Evolutionary conservation across 192 early-diverging fungal genomes (phyloP), one percentile per base, ranked within the genome.

Genomic region (Backusella tuberculispora): DNA sequence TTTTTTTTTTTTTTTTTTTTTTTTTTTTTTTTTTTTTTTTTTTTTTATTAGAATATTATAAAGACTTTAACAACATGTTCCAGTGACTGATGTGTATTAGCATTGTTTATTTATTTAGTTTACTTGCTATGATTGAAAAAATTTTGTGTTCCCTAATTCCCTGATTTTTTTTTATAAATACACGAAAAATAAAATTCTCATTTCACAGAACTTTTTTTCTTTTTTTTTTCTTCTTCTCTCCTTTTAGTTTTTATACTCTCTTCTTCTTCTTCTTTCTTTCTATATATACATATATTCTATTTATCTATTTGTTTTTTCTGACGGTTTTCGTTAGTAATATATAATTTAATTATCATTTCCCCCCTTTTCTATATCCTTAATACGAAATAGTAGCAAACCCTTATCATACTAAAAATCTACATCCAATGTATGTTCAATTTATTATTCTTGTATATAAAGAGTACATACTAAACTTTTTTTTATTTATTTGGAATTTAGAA

Each of bases 181-280:
- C 50, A 56, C 50, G 50, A 56, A 56, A 56, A 56, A 56, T 56
- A 56, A 56, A 56, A 56, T 56, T 56, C 50, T 56, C 50, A 56
- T n/a, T 56, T 56, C 50, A 56, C 50, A 56, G 50, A 56, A 24
- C 10, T 4, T 56, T 56, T 60, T 60, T 21, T 56, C 21, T 56
- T 56, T 56, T 56, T 56, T 56, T 10, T 56, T 24, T 60, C 21
- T 60, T 24, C 24, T 26, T 60, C 53, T 60, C 66, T 67, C 66
- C 37, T 41, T 43, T 67, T 67, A 43, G 19, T 12, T 67, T 41
- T 67, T 41, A 41, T 24, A 67, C n/a, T 67, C 37, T 65, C 17
- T 67, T 67, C n/a, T 67, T 10, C 19, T 24, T 42, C 9, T 66
- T 42, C 41, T 67, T 67, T 67, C 41, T 41, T 41, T n/a, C n/a